These are phyloP conservation scores for Phytophthora fragariaefolia DNA, from an alignment of 352 stramenopile genomes.

Conservation along the genomic window DNA sequence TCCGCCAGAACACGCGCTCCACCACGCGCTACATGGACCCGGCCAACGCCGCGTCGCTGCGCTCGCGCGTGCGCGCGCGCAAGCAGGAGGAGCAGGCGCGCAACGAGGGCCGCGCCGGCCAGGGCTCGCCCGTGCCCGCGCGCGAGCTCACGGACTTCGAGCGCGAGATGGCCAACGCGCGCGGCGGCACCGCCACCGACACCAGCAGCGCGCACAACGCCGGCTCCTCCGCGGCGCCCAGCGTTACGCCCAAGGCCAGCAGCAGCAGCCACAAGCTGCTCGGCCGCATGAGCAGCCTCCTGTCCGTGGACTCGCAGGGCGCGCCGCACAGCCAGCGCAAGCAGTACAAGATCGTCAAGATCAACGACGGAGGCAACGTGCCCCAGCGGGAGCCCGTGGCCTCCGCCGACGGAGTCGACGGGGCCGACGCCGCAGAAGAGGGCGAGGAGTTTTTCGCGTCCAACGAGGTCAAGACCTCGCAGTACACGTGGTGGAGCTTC, in stretches of 20 bases:
- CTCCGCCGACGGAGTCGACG: conserved; percentile 3
- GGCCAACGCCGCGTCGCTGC: conserved; percentile 68
- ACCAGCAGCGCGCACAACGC: conserved; percentile 21
- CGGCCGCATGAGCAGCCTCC: conserved; percentile 60
- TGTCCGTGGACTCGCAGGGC: conserved; percentile 63
- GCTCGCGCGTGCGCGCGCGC: conserved; percentile 57
- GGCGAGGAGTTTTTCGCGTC: conserved; percentile 61
- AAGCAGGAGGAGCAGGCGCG: conserved; percentile 57
- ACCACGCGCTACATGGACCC: conserved; percentile 82
- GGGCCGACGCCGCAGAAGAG: conserved; percentile 19
- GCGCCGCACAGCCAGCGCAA: conserved; percentile 25
- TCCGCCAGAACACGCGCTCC: conserved; percentile 78
- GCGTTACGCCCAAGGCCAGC: conserved; percentile 41
- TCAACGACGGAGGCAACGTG: conserved; percentile 62
- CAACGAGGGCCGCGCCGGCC: conserved; percentile 34
- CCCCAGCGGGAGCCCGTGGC: conserved; percentile 24
- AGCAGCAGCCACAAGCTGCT: conserved; percentile 36
- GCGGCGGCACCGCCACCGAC: conserved; percentile 17
- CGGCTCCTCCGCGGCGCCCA: conserved; percentile 13
- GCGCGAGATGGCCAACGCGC: conserved; percentile 48
- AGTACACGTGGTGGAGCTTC: conserved; percentile 92
- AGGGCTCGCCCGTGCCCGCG: conserved; percentile 27
- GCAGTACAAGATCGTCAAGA: conserved; percentile 78
- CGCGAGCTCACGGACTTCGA: conserved; percentile 62
- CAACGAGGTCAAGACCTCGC: conserved; percentile 86